Base-by-base conservation (phyloP, 78 protist genomes). In the Dictyostelium discoideum region DNA sequence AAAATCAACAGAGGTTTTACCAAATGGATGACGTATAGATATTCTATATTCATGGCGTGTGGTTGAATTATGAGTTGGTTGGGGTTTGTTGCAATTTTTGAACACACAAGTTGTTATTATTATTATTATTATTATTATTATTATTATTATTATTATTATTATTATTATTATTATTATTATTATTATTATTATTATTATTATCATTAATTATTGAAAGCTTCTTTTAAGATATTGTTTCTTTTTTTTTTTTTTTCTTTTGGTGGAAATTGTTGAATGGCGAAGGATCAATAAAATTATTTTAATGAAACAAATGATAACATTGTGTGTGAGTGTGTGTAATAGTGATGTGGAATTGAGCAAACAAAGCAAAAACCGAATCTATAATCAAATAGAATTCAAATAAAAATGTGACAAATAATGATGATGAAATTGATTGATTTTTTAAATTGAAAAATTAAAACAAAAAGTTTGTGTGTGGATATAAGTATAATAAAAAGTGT, bases 1-100 rank as follows among this genome's bases (percentile, higher is more conserved):
- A 89, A 89, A 89, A 89, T 89, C 94, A 89, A 89, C 94, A 89
- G 94, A 82, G 84, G 48, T 89, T 89, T 80, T 89, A 89, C 94
- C 94, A 89, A 89, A 29, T 82, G 73, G 57, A 69, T 69, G 46
- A 13, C 11, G 5, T 26, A 72, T 72, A 72, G 79, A 72, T 72
- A 72, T 72, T 72, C 79, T 72, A 72, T 72, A 72, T 24, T 29
- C 79, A 72, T 72, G 79, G 79, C 44, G 79, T 10, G 6, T 72
- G 79, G 44, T 72, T 72, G 79, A 72, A 72, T 14, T 6, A 26
- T 65, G 29, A 18, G 24, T 63, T 65, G 74, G 74, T 65, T 65
- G 74, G 74, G 32, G 60, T 20, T 22, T 20, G 76, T 65, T 63
- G 50, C 60, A 54, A 54, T 54, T 54, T 54, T 54, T 54, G 65